Evolutionary conservation across 106 monocot genomes (phyloP), one percentile per base, ranked within the genome.

Genomic region (Chionographis japonica): DNA sequence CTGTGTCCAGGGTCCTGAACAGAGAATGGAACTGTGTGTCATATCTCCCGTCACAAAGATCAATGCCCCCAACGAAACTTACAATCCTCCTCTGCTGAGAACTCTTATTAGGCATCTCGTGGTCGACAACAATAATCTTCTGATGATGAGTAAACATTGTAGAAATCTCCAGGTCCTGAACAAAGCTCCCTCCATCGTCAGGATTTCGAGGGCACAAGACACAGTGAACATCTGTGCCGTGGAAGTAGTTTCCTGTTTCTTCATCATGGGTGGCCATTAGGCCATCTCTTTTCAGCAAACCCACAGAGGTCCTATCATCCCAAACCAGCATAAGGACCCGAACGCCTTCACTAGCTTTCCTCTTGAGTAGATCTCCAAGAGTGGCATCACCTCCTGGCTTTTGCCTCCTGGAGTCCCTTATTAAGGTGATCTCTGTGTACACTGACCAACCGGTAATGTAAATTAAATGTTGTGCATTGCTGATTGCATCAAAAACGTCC

Each of bases 371-470:
- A 52, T 83, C 83, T 0, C 78, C 83, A 54, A 83, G 74, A 40
- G 83, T 83, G 10, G 74, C 52, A 66, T 83, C 82, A 2, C 82
- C 83, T 64, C 78, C 83, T 13, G 78, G 73, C 50, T 78, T 83
- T 20, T 61, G 78, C 69, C 83, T 65, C 41, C 62, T 74, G 12
- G 70, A 54, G 43, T 83, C 78, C 58, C 83, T 59, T 12, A 83
- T 17, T 60, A 83, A 65, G 37, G 63, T 67, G 36, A 83, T 78
- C 41, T 83, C 83, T 9, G 83, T 71, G 72, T 83, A 74, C 0
- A 83, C 83, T 1, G 83, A 83, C 82, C 83, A 83, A 17, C 83
- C 83, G 18, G 83, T 78, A 13, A 78, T 83, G 74, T 83, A 83
- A 64, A 83, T 74, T 43, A 83, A 56, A 70, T 78, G 78, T 52